Conservation (phyloP, 2,329 filamentous ascomycete genomes). For the Pseudogymnoascus sp. region DNA sequence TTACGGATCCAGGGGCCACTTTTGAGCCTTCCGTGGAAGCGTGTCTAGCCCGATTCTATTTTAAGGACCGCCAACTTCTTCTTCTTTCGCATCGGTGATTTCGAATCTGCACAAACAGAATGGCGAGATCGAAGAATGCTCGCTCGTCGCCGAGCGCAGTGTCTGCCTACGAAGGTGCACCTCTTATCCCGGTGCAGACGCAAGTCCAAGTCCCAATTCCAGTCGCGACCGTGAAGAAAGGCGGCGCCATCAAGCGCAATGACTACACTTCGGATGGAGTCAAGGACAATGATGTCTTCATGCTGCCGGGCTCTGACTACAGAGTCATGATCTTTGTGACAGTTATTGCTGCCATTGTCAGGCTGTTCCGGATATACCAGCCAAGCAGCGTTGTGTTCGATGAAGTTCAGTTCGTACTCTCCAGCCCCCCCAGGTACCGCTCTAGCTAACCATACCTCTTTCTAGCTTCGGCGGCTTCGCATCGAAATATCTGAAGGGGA, state of each 20-base stretch:
- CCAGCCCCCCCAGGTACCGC: slow-evolving; percentile 11
- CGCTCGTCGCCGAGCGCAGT: slow-evolving; percentile 7
- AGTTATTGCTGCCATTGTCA: slow-evolving; percentile 67
- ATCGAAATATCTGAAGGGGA: slow-evolving; percentile 98
- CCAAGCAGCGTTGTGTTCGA: slow-evolving; percentile 96
- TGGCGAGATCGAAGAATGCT: slow-evolving; percentile 9
- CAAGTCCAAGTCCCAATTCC: neutral
- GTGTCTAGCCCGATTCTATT: slow-evolving; percentile 6
- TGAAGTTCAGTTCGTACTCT: slow-evolving; percentile 84
- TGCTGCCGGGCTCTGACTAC: slow-evolving; percentile 78
- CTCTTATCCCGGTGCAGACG: neutral
- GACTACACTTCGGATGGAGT: slow-evolving; percentile 75
- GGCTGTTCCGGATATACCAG: slow-evolving; percentile 92
- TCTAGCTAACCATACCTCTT: slow-evolving; percentile 15
- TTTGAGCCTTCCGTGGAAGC: neutral
- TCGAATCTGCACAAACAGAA: neutral
- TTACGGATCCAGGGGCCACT: slow-evolving; percentile 5
- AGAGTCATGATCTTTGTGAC: slow-evolving; percentile 67
- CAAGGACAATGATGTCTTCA: slow-evolving; percentile 84
- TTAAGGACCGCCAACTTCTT: neutral
- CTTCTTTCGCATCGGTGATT: neutral
- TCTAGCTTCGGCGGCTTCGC: slow-evolving; percentile 92
- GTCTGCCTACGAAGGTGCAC: neutral
- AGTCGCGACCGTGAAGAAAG: slow-evolving; percentile 1
- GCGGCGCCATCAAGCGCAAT: slow-evolving; percentile 24